Evolutionary conservation across 1,139 yeast genomes (phyloP), one percentile per base, ranked within the genome.

Genomic region (Suhomyces anneliseae): DNA sequence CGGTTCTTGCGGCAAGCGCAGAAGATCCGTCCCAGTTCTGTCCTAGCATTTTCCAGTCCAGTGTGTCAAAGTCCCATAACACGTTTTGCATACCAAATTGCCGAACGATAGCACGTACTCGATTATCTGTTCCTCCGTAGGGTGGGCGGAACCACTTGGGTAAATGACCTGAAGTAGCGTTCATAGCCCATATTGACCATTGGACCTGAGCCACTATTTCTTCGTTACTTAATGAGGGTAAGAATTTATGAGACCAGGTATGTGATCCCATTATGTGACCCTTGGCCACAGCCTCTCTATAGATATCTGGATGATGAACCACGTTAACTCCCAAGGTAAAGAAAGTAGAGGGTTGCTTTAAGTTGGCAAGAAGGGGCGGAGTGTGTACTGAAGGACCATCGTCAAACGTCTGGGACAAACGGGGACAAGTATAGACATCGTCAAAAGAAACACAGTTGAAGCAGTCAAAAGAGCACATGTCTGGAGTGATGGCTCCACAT

Each of bases 141-240:
- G 99, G 99, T 0, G 99, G 99, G 52, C 99, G 76, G 65, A 88
- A 92, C 87, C 93, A 93, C 59, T 86, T 85, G 11, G 98, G 98
- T n/a, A 88, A 64, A 58, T 90, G 93, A 24, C 84, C 76, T 0
- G 90, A 87, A 0, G 98, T 90, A 3, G 97, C 97, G 68, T 93
- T 90, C 95, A 90, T 89, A 6, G 97, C 97, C 98, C 98, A 92
- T 35, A 90, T 83, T 1, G 95, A 86, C 99, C 98, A 92, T 67
- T 92, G 85, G 40, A 92, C 70, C 64, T 92, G 97, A 0, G 97
- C 96, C 49, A 87, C 83, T 19, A 92, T 81, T 52, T 89, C 80
- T 64, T 89, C 93, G 62, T 90, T 90, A 14, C 82, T 66, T 48
- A 92, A 72, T 1, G 83, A 69, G 1, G 98, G 97, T 51, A 92